phyloP scores from a whole-genome alignment of 2,329 filamentous ascomycete species.

The Fusarium verrucosum region DNA sequence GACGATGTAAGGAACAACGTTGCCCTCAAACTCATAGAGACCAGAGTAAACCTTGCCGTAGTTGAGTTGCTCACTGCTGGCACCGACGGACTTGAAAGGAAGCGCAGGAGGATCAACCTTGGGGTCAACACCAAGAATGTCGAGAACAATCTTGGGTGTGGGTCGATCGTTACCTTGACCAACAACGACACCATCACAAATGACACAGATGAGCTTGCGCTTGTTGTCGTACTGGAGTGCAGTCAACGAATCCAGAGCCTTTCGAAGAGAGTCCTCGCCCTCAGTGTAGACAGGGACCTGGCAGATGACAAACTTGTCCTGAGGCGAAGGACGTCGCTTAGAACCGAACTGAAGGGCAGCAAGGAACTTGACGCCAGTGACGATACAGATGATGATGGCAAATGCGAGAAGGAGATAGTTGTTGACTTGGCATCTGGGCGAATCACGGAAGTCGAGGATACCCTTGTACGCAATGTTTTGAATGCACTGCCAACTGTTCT shows the following conservation, averaged over 20 bases:
- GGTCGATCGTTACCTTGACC: constrained; percentile 95
- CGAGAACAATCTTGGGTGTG: constrained; percentile 96
- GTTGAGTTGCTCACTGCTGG: constrained; percentile 91
- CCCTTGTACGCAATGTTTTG: constrained; percentile 86
- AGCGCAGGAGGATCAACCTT: constrained; percentile 95
- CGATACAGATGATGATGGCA: constrained; percentile 80
- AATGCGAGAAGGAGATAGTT: constrained; percentile 91
- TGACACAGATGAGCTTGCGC: constrained; percentile 93
- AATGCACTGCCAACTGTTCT: constrained; percentile 80
- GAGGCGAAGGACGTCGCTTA: constrained; percentile 85
- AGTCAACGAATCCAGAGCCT: constrained; percentile 92
- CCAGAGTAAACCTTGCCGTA: constrained; percentile 99
- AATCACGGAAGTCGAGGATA: constrained; percentile 82
- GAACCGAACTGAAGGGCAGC: constrained; percentile 93
- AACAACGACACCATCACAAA: constrained; percentile 97
- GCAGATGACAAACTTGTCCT: constrained; percentile 99
- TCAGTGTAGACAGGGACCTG: constrained; percentile 98
- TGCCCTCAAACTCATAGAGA: constrained; percentile 96
- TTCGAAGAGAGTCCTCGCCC: constrained; percentile 92
- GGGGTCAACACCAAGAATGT: constrained; percentile 95
- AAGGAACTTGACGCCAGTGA: constrained; percentile 89
- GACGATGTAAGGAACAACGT: constrained; percentile 95
- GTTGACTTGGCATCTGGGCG: constrained; percentile 82
- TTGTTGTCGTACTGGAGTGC: constrained; percentile 98
- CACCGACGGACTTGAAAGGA: constrained; percentile 91